These are phyloP conservation scores for Cystofilobasidium ferigula DNA, from an alignment of 768 basidiomycete genomes.

Conservation along the genomic window DNA sequence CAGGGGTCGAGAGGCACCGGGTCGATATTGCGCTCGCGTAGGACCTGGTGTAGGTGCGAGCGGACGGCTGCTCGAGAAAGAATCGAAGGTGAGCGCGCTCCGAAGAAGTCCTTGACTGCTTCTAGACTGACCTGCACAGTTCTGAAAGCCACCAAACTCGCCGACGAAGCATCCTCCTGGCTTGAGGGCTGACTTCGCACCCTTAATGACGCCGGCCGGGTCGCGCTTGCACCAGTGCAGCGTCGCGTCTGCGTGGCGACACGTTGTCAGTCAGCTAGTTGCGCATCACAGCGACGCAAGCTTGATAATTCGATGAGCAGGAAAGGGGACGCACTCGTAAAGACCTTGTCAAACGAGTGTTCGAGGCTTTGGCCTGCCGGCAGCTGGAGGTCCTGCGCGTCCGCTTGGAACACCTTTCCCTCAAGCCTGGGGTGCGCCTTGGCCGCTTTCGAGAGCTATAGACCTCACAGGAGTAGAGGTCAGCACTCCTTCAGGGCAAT, in stretches of 20 bases:
- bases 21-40: conserved; percentile 49
- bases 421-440: conserved; percentile 42
- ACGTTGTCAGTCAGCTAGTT: not conserved
- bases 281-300: not conserved
- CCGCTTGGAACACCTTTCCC: conserved; percentile 38
- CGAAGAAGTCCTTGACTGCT: not conserved
- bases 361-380: conserved; percentile 22
- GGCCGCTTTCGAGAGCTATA: conserved; percentile 49
- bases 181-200: conserved; percentile 53
- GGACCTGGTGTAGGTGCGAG: conserved; percentile 47
- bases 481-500: not conserved
- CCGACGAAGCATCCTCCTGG: conserved; percentile 58
- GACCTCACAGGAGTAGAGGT: not conserved
- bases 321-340: conserved; percentile 49
- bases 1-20: conserved; percentile 60
- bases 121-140: conserved; percentile 49
- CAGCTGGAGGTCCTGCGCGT: conserved; percentile 35
- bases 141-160: conserved; percentile 69
- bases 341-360: conserved; percentile 57
- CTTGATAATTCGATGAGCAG: too few species aligned
- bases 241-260: conserved; percentile 37
- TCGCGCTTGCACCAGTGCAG: conserved; percentile 77
- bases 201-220: conserved; percentile 54
- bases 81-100: not conserved
- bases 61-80: conserved; percentile 47